Evolutionary conservation across 306 rosid genomes (phyloP), one percentile per base, ranked within the genome.

Genomic region (Ziziphus jujuba): DNA sequence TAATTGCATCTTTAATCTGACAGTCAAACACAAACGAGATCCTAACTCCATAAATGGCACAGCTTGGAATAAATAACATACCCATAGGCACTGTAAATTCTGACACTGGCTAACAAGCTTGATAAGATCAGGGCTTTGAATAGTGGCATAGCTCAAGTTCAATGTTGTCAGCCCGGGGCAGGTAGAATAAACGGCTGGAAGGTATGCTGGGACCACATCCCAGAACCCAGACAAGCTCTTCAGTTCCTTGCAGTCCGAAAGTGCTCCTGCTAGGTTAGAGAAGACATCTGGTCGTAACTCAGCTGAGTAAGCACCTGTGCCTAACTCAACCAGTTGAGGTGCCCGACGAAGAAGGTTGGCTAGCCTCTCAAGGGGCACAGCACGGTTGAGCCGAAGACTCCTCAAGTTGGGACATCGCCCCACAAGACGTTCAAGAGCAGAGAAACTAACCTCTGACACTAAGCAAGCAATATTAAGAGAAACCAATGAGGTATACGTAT

Each of bases 391-490:
- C 64, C 92, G 84, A 31, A 95, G 91, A 51, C 90, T 85, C 84
- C 61, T 81, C 82, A 95, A 45, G 74, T 91, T 88, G 64, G 96
- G 82, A 50, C 97, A 88, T 81, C 95, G 79, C 44, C 77, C 67
- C 66, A 95, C 92, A 66, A 95, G 81, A 62, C 96, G 97, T 77
- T 95, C 99, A 47, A 95, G 79, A 12, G 95, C 83, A 55, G 91
- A 69, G 73, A 84, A 76, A 82, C 81, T 90, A 80, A 90, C 89
- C 84, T 95, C 97, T 44, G 86, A 87, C n/a, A 45, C 75, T 66
- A 95, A 77, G 79, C 90, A 90, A 48, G 95, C 80, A 74, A 95
- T 85, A 75, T 95, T 87, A 16, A 95, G 96, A 35, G 99, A 90
- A 45, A 83, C 95, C n/a, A 95, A 72, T 1, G 96, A 90, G 0